Base-by-base conservation (phyloP, 1,284 basidiomycete genomes). In the Papiliotrema laurentii region DNA sequence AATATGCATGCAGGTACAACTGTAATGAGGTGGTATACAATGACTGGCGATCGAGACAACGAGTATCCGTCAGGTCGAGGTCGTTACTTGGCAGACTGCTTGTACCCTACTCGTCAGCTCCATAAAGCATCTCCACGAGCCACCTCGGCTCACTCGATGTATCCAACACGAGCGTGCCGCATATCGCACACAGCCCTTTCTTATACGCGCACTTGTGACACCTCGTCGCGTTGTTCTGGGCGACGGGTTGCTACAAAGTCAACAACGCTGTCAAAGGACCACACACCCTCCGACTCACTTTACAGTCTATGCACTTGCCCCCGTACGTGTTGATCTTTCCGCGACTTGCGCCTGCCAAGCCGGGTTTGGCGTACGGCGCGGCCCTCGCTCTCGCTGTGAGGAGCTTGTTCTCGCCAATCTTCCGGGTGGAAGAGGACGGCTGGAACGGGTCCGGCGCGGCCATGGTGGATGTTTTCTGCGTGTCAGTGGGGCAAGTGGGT, bases 191-290 rank as follows among this genome's bases (percentile, higher is more conserved):
- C 10, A 73, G 51, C 21, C 71, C 71, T 55, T 73, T 75, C 57
- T 75, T 75, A 54, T 75, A 74, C 13, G 72, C 68, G 55, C 73
- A 75, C 46, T 68, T 68, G 33, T 72, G 71, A 68, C 73, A 75
- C 37, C 71, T 53, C 7, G 66, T 71, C 25, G 69, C 73, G 31
- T 60, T 63, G 50, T 69, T 71, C 49, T 73, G 68, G 43, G 68
- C 60, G 5, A 65, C 61, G 1, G 63, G 43, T 58, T 61, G 58
- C 66, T 71, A 43, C 13, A 36, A 9, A 30, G 25, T 40, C 49
- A 53, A 49, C 31, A 5, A 4, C 2, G 24, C 22, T 13, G 4
- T 21, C n/a, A 33, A 26, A 6, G 18, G 2, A 16, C 28, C 21
- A n/a, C 25, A 18, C 10, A 19, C 16, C n/a, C 31, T 4, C 3